Evolutionary conservation across 2,329 filamentous ascomycete species (phyloP), one percentile per base, ranked within the genome.

Genomic region (Dryadomyces quercus-mongolicae): DNA sequence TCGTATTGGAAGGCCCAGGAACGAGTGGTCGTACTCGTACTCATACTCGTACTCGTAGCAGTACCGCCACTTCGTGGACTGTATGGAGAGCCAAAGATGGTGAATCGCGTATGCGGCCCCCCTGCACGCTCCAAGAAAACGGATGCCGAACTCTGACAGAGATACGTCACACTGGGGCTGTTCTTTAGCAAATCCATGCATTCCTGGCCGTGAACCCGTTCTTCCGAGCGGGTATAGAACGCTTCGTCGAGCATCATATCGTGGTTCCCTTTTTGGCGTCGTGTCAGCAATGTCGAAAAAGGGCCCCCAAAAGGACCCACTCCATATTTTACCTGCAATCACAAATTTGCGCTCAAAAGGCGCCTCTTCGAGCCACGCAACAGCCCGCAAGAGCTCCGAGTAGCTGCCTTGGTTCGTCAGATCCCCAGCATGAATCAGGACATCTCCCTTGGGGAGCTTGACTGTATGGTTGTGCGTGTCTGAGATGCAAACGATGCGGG

Each of bases 381-480:
- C 71, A 0, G 79, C 22, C 10, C 49, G 56, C 3, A 40, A 31
- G 3, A 60, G 53, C 56, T 83, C 80, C 7, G 70, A 71, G 59
- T 71, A 71, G 59, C 71, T 83, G 16, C 86, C 86, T 63, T 85
- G 81, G 64, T 88, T 89, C 3, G 85, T 88, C 60, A 91, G 67
- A 64, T 91, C 86, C 7, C 86, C 86, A 1, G 86, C 85, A 63
- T 89, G 85, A 51, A 90, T 82, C 38, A 91, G 72, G 9, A 91
- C 78, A 64, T 91, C 85, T 44, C 86, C 86, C 21, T 74, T 75
- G 0, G 86, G 86, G 1, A 89, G 74, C 61, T 80, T 83, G 60
- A 78, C 72, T 2, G 74, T 74, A 60, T 72, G 75, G 64, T 87
- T 87, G 67, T 90, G 85, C 2, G 85, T 90, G 67, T 91, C 86